Evolutionary conservation across 2,329 filamentous ascomycete species (phyloP).

Genomic region (Alternaria consortialis): DNA sequence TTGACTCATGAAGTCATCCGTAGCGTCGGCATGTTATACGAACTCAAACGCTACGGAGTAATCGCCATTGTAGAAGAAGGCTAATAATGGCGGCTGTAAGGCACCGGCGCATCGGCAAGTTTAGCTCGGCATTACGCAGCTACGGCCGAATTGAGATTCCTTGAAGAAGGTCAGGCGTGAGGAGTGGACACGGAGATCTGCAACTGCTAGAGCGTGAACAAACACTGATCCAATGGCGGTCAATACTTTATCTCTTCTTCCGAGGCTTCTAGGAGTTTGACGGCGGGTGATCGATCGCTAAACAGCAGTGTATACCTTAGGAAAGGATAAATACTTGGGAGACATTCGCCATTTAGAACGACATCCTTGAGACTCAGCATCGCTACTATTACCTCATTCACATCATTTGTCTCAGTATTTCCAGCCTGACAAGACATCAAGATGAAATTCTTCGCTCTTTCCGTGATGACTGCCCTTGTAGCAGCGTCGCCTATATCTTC

Average conservation of each 20-base stretch:
- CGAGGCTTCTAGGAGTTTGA: not conserved
- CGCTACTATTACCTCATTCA: not conserved
- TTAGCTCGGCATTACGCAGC: not conserved
- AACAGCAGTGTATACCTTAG: not conserved
- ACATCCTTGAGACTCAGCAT: not conserved
- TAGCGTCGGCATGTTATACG: not conserved
- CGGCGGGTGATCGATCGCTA: not conserved
- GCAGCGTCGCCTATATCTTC: slow-evolving; percentile 23
- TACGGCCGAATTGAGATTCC: not conserved
- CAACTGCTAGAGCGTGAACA: not conserved
- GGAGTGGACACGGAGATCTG: not conserved
- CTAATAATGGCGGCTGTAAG: not conserved
- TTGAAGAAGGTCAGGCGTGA: not conserved
- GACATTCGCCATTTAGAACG: not conserved
- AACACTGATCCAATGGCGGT: not conserved
- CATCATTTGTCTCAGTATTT: not conserved
- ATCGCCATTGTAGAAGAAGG: not conserved
- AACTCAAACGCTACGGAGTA: not conserved
- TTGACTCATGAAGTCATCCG: not conserved
- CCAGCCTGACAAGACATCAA: slow-evolving; percentile 2
- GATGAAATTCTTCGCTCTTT: slow-evolving; percentile 34
- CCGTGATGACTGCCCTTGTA: slow-evolving; percentile 23
- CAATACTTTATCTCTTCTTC: slow-evolving; percentile 3
- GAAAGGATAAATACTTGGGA: not conserved
- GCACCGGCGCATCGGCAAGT: not conserved